These are phyloP conservation scores for Petunia secreta DNA, from an alignment of 257 asterid genomes.

Conservation along the genomic window DNA sequence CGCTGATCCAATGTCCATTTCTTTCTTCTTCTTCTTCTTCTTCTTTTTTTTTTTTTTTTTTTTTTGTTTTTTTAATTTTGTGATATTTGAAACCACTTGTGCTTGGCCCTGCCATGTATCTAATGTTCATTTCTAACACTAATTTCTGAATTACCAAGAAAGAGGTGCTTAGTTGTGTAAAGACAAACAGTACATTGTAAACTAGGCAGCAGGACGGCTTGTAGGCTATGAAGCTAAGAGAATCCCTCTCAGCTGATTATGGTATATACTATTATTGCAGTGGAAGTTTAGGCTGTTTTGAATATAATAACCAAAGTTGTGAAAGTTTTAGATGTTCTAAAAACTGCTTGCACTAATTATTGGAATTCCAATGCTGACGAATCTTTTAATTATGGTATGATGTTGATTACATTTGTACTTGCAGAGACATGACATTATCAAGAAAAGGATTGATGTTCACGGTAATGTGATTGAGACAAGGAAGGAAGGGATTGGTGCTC, in stretches of 20 bases:
- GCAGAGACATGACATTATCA: slow-evolving; percentile 96
- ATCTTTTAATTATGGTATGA: slow-evolving; percentile 30
- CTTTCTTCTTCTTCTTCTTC: too few species aligned
- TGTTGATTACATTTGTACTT: slow-evolving; percentile 35
- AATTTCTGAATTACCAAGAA: background rate
- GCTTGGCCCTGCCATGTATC: too few species aligned
- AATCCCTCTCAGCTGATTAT: background rate
- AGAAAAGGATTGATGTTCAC: slow-evolving; percentile 85
- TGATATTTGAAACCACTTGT: too few species aligned
- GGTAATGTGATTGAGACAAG: slow-evolving; percentile 94
- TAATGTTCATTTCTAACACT: background rate
- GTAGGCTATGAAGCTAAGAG: background rate
- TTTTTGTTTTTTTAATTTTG: too few species aligned
- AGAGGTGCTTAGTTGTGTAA: background rate
- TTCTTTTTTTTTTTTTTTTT: too few species aligned
- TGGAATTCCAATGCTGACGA: background rate
- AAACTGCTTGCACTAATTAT: background rate
- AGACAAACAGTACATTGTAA: background rate
- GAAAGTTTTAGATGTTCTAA: background rate
- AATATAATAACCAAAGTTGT: background rate
- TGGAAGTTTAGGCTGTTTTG: background rate
- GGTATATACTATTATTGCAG: background rate
- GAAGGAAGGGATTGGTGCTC: slow-evolving; percentile 86
- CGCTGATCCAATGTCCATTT: background rate
- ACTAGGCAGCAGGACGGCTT: slow-evolving; percentile 4